Evolutionary conservation across 2,329 filamentous ascomycete genomes (phyloP).

Genomic region (Diaporthe citrichinensis): DNA sequence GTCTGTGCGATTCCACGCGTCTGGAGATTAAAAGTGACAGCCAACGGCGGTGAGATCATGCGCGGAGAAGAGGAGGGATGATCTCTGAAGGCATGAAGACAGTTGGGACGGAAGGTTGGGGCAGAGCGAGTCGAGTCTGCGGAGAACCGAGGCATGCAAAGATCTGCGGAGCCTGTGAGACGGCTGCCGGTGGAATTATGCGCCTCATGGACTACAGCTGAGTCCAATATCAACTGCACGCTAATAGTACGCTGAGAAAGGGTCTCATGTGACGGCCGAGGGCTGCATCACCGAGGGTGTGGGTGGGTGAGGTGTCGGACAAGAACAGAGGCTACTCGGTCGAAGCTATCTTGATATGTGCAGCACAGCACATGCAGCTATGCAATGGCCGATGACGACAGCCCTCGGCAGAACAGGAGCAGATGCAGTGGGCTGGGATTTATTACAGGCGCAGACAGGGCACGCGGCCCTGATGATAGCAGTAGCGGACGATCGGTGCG

Average conservation of each 20-base stretch:
- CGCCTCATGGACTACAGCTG: background rate
- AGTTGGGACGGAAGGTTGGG: slow-evolving; percentile 9
- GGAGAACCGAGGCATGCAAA: slow-evolving; percentile 10
- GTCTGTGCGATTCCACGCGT: background rate
- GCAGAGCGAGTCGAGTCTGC: slow-evolving; percentile 10
- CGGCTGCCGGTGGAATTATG: background rate
- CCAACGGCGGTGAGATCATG: slow-evolving; percentile 11
- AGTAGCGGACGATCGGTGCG: background rate
- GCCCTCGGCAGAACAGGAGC: background rate
- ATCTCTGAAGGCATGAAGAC: background rate
- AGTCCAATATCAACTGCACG: background rate
- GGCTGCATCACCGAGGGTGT: background rate
- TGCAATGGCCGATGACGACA: slow-evolving; percentile 8
- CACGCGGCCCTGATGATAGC: background rate
- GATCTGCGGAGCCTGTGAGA: slow-evolving; percentile 15
- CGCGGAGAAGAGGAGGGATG: background rate
- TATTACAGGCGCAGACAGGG: background rate
- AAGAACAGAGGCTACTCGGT: background rate
- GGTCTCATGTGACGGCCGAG: slow-evolving; percentile 2
- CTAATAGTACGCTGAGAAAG: background rate
- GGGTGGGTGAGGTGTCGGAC: background rate
- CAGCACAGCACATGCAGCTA: background rate
- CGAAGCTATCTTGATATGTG: background rate
- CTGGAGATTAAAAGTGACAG: background rate
- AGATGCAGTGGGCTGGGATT: background rate